These are phyloP conservation scores for Syncephalastrum racemosum DNA, from an alignment of 371 early-diverging fungal species.

Conservation along the genomic window DNA sequence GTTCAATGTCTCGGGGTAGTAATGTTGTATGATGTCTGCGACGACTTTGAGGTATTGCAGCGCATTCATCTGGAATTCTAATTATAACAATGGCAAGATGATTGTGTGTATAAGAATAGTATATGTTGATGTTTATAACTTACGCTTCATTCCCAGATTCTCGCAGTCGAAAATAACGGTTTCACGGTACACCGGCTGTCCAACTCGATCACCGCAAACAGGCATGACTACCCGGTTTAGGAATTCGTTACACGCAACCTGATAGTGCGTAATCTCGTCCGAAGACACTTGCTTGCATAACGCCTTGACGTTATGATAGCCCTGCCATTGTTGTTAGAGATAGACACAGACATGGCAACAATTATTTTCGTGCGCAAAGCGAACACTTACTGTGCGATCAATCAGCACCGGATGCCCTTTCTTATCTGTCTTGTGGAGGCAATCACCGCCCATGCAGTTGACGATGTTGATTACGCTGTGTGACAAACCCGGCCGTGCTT, in stretches of 20 bases:
- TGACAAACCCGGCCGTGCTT: conserved; percentile 57
- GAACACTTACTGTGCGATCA: conserved; percentile 65
- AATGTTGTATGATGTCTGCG: conserved; percentile 70
- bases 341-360: background rate
- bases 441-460: conserved; percentile 72
- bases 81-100: conserved; percentile 6
- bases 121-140: conserved; percentile 11
- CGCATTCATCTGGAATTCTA: conserved; percentile 72
- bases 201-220: conserved; percentile 64
- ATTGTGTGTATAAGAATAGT: conserved; percentile 1
- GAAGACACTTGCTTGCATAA: conserved; percentile 61
- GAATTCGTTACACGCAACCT: conserved; percentile 75
- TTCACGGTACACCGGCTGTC: conserved; percentile 68
- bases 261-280: conserved; percentile 64
- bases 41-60: conserved; percentile 69
- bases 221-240: conserved; percentile 66
- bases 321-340: conserved; percentile 29
- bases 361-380: background rate
- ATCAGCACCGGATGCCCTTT: conserved; percentile 77
- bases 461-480: conserved; percentile 59
- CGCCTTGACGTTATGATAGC: conserved; percentile 69
- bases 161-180: conserved; percentile 81
- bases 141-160: conserved; percentile 69
- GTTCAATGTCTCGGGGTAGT: conserved; percentile 81
- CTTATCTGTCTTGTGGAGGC: conserved; percentile 81